Evolutionary conservation across 352 stramenopile genomes (phyloP).

Genomic region (Pythium sukuiense): DNA sequence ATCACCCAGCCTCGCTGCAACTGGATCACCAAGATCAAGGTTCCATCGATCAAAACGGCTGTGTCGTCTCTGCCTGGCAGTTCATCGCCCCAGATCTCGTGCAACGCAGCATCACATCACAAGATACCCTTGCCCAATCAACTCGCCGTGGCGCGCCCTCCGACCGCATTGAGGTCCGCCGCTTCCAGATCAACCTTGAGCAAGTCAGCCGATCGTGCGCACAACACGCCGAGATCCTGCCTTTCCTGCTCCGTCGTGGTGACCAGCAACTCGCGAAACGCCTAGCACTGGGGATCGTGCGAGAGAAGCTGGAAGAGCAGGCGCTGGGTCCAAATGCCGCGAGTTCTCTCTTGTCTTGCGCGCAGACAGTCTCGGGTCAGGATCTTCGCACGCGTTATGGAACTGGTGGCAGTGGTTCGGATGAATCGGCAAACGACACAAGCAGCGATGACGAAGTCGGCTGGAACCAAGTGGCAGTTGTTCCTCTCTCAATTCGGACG

Average conservation of each 20-base stretch:
- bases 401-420: slow-evolving; percentile 15
- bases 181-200: slow-evolving; percentile 63
- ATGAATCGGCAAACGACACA: slow-evolving; percentile 36
- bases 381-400: slow-evolving; percentile 30
- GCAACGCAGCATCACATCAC: slow-evolving; percentile 40
- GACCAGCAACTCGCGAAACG: slow-evolving; percentile 46
- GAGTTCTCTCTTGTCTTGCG: slow-evolving; percentile 35
- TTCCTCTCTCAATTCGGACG: slow-evolving; percentile 23
- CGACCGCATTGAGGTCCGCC: slow-evolving; percentile 52
- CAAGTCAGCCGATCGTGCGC: slow-evolving; percentile 60
- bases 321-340: slow-evolving; percentile 35
- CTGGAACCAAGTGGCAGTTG: slow-evolving; percentile 13
- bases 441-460: slow-evolving; percentile 40
- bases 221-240: slow-evolving; percentile 59
- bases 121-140: slow-evolving; percentile 15
- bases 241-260: slow-evolving; percentile 62
- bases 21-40: slow-evolving; percentile 38
- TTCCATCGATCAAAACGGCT: slow-evolving; percentile 9
- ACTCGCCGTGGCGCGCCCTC: background rate
- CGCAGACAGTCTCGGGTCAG: slow-evolving; percentile 46
- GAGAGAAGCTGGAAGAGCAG: slow-evolving; percentile 57
- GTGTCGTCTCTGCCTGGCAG: slow-evolving; percentile 51
- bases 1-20: slow-evolving; percentile 23
- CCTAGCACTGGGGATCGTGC: slow-evolving; percentile 53
- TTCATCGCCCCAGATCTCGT: slow-evolving; percentile 70